Evolutionary conservation across 805 yeast genomes (phyloP).

Genomic region (Lipomyces anomalus): DNA sequence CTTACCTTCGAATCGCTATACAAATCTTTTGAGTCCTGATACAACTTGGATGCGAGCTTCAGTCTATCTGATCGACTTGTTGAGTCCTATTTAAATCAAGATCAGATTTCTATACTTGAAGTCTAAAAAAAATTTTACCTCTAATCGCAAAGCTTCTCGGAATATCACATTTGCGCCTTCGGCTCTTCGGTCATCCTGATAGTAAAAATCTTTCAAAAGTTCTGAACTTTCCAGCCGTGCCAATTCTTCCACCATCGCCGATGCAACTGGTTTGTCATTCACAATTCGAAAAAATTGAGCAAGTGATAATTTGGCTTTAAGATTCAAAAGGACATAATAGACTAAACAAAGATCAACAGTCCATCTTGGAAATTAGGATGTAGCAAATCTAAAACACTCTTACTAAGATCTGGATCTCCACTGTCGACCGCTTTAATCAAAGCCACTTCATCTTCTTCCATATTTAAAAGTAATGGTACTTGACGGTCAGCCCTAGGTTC

Average conservation of each 20-base stretch:
- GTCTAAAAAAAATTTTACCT: too few relatives aligned
- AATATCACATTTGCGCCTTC: slow-evolving; percentile 44
- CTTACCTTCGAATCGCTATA: slow-evolving; percentile 39
- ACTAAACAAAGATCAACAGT: slow-evolving; percentile 26
- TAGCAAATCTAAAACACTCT: not conserved
- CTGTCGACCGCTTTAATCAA: slow-evolving; percentile 58
- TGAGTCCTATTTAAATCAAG: too few relatives aligned
- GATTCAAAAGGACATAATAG: slow-evolving; percentile 48
- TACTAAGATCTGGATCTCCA: slow-evolving; percentile 51
- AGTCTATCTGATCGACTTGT: slow-evolving; percentile 27
- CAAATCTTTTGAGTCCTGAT: slow-evolving; percentile 34
- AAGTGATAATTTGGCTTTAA: slow-evolving; percentile 50
- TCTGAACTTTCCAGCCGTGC: slow-evolving; percentile 34
- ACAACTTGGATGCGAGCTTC: slow-evolving; percentile 31
- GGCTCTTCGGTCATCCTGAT: slow-evolving; percentile 55
- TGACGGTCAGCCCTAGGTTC: slow-evolving; percentile 62
- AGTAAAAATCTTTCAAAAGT: slow-evolving; percentile 49
- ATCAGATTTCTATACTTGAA: too few relatives aligned
- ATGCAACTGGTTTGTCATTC: slow-evolving; percentile 42
- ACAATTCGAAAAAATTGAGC: slow-evolving; percentile 68
- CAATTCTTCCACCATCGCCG: slow-evolving; percentile 38
- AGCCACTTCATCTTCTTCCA: slow-evolving; percentile 69
- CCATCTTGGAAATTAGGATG: not conserved
- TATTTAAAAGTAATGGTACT: slow-evolving; percentile 56
- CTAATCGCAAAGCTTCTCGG: slow-evolving; percentile 23